phyloP scores from a whole-genome alignment of 2,329 filamentous ascomycete species.

The Parasarocladium wereldwijsianum region DNA sequence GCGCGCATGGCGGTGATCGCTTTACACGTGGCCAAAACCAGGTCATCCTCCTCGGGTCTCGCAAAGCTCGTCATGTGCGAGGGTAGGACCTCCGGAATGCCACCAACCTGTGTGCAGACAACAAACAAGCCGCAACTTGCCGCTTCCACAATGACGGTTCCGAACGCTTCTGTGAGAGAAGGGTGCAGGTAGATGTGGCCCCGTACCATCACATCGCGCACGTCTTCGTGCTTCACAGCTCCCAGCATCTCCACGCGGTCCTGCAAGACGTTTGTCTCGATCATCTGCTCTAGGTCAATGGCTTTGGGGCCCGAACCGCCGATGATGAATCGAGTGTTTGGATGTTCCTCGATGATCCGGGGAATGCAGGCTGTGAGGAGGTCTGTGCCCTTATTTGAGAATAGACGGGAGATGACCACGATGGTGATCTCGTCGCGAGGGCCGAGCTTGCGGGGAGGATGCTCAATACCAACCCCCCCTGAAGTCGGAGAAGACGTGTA shows the following conservation, averaged over 20 bases:
- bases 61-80: constrained; percentile 97
- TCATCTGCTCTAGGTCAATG: constrained; percentile 96
- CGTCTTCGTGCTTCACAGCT: constrained; percentile 86
- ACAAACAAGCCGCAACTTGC: constrained; percentile 93
- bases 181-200: constrained; percentile 96
- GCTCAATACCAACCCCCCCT: constrained; percentile 24
- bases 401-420: constrained; percentile 90
- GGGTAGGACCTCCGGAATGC: constrained; percentile 90
- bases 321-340: constrained; percentile 93
- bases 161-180: constrained; percentile 89
- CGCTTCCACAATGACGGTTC: constrained; percentile 94
- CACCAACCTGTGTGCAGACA: constrained; percentile 90
- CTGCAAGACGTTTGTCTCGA: constrained; percentile 86
- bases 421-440: constrained; percentile 86
- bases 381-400: constrained; percentile 98
- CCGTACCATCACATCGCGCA: constrained; percentile 91
- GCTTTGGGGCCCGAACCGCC: constrained; percentile 91
- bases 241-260: constrained; percentile 89
- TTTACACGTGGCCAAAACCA: constrained; percentile 76
- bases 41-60: constrained; percentile 88
- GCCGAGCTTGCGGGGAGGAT: constrained; percentile 53
- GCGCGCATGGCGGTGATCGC: constrained; percentile 78
- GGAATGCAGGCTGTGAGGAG: constrained; percentile 93
- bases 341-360: constrained; percentile 74
- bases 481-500: constrained; percentile 18